Conservation (phyloP, 1,284 basidiomycete genomes). For the Anthracocystis panici-leucophaei region DNA sequence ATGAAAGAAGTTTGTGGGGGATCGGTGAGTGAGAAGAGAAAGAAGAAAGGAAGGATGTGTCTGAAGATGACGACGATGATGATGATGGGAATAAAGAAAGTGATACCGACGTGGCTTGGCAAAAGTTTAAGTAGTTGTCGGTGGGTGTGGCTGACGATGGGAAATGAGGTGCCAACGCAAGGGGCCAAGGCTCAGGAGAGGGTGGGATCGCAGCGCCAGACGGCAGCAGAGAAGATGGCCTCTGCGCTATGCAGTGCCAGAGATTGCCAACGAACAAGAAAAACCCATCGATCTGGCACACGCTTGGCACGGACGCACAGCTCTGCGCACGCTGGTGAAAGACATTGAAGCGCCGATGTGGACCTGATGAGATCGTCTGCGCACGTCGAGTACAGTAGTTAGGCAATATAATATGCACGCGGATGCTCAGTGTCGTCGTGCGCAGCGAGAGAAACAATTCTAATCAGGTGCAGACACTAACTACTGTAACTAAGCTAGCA, state of each 20-base stretch:
- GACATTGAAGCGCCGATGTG: slow-evolving; percentile 17
- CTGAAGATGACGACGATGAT: slow-evolving; percentile 13
- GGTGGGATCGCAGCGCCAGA: slow-evolving; percentile 2
- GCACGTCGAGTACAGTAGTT: slow-evolving; percentile 4
- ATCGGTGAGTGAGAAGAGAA: slow-evolving; percentile 8
- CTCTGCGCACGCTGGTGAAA: background rate
- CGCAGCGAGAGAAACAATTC: no score
- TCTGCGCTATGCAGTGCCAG: slow-evolving; percentile 14
- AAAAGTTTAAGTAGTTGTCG: slow-evolving; percentile 36
- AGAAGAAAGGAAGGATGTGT: background rate
- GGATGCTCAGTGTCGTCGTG: slow-evolving; percentile 24
- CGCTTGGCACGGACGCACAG: slow-evolving; percentile 15
- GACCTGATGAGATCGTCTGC: slow-evolving; percentile 18
- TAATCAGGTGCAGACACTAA: slow-evolving; percentile 2
- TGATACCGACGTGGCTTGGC: slow-evolving; percentile 15
- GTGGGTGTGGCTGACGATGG: slow-evolving; percentile 7
- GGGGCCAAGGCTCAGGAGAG: background rate
- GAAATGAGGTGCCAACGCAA: slow-evolving; percentile 5
- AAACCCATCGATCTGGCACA: slow-evolving; percentile 21
- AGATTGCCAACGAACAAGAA: slow-evolving; percentile 6
- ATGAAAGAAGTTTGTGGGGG: slow-evolving; percentile 16
- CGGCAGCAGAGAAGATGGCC: slow-evolving; percentile 21
- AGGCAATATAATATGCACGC: slow-evolving; percentile 17
- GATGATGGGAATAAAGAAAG: slow-evolving; percentile 23
- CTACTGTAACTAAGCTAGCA: background rate